These are phyloP conservation scores for Pisolithus albus DNA, from an alignment of 768 basidiomycete species.

Conservation along the genomic window DNA sequence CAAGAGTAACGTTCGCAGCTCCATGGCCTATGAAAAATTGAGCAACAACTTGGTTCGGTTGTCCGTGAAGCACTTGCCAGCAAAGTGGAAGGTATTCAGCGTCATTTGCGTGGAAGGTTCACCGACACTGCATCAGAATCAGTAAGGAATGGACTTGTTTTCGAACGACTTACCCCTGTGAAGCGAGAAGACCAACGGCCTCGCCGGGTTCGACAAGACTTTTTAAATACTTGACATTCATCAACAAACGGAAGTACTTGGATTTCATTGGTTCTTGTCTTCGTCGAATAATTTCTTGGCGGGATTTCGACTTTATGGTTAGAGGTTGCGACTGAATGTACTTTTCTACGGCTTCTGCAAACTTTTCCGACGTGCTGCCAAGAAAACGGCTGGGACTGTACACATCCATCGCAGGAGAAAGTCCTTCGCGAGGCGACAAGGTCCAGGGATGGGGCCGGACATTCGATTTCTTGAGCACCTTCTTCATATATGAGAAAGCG, in stretches of 20 bases:
- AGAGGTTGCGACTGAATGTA: slow-evolving; percentile 77
- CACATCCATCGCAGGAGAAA: slow-evolving; percentile 64
- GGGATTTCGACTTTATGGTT: slow-evolving; percentile 34
- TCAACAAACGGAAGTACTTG: slow-evolving; percentile 68
- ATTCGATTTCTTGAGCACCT: slow-evolving; percentile 68
- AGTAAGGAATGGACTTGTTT: neutral
- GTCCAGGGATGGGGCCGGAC: slow-evolving; percentile 35
- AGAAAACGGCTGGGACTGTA: slow-evolving; percentile 76
- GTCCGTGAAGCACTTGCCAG: slow-evolving; percentile 47
- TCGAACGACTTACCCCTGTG: slow-evolving; percentile 71
- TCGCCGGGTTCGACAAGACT: slow-evolving; percentile 96
- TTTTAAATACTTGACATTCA: slow-evolving; percentile 90
- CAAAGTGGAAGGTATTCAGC: slow-evolving; percentile 98
- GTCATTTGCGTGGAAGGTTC: slow-evolving; percentile 99
- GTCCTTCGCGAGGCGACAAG: slow-evolving; percentile 49
- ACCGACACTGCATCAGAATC: slow-evolving; percentile 59
- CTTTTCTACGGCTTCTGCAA: slow-evolving; percentile 70
- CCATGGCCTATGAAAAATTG: slow-evolving; percentile 68
- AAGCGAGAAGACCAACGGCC: slow-evolving; percentile 94
- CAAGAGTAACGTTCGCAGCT: slow-evolving; percentile 97
- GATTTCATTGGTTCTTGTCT: slow-evolving; percentile 41
- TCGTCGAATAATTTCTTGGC: slow-evolving; percentile 37
- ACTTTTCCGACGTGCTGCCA: slow-evolving; percentile 89
- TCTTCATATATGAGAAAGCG: slow-evolving; percentile 81
- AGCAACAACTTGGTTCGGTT: neutral